Percentiles rank a stretch among this genome's conserved stretches.
These are phyloP conservation scores for Turnera subulata DNA, from an alignment of 345 rosid genomes.

Conservation along the genomic window DNA sequence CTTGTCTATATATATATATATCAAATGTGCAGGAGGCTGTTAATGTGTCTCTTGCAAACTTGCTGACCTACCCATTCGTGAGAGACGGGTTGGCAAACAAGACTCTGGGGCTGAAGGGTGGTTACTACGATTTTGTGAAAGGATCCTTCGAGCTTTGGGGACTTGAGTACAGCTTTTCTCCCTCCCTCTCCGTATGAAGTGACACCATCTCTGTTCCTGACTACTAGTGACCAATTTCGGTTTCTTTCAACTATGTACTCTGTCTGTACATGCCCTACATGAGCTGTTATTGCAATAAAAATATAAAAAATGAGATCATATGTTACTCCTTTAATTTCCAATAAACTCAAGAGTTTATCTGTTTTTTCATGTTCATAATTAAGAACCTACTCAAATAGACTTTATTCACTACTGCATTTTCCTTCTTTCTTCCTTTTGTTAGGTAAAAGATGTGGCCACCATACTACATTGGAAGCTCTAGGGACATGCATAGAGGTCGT, in stretches of 20 bases:
- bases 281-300: conserved; percentile 17
- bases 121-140: conserved; percentile 77
- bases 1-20: too few species aligned
- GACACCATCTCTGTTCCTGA: conserved; percentile 23
- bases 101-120: conserved; percentile 81
- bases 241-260: conserved; percentile 25
- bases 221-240: background rate
- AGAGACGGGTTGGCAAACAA: conserved; percentile 78
- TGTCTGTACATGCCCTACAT: conserved; percentile 12
- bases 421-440: conserved; percentile 34
- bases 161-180: conserved; percentile 65
- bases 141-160: conserved; percentile 97
- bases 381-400: conserved; percentile 19
- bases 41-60: conserved; percentile 83
- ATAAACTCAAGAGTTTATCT: background rate
- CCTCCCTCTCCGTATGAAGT: conserved; percentile 75
- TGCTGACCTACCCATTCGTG: conserved; percentile 92
- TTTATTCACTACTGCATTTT: conserved; percentile 43
- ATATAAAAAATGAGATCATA: conserved; percentile 9
- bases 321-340: background rate
- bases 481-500: conserved; percentile 32
- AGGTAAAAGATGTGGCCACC: conserved; percentile 99
- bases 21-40: conserved; percentile 71
- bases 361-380: background rate
- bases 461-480: conserved; percentile 98